Evolutionary conservation across 2,329 filamentous ascomycete genomes (phyloP), one percentile per base, ranked within the genome.

Genomic region (Pseudogymnoascus destructans): DNA sequence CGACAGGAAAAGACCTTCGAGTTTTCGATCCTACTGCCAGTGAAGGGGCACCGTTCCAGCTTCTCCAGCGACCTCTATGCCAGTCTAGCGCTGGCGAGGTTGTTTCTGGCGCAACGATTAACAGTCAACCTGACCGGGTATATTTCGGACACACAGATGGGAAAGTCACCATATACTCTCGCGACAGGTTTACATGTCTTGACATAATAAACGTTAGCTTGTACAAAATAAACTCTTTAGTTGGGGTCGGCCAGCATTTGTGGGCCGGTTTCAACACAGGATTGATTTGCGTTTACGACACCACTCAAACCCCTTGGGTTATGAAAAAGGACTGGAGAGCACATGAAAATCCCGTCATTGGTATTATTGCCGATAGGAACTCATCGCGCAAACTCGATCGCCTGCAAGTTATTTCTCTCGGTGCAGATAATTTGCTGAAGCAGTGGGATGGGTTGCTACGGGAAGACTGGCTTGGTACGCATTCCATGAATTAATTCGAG

Each of bases 211-310:
- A 84, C 66, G 80, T 96, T 65, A 97, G 90, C 70, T 80, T 91
- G 11, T 97, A 95, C 78, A 97, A 96, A 72, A 95, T 98, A 71
- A 95, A 90, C 69, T 84, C 87, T 33, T 75, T 98, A 58, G 81
- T 84, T 1, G 88, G 89, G 7, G 86, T 90, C 2, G 91, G 90
- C 4, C 80, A 84, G 61, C 81, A 89, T 66, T 76, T 98, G 0
- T 98, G 93, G 93, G 89, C 90, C 25, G 92, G 86, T 2, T 97
- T 91, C 73, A 96, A 92, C 70, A 96, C 88, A 0, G 93, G 93
- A 13, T 95, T 86, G 78, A 83, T 95, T 30, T 93, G 89, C 66
- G 87, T 97, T 6, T 98, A 96, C 71, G 91, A 98, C 70, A 86
- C 89, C 9, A 80, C 76, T 8, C 79, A 81, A 27, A 82, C 80